Percentiles rank a stretch among this genome's conserved stretches.
phyloP scores from a whole-genome alignment of 2,329 filamentous ascomycete species.

The Alternaria dauci region DNA sequence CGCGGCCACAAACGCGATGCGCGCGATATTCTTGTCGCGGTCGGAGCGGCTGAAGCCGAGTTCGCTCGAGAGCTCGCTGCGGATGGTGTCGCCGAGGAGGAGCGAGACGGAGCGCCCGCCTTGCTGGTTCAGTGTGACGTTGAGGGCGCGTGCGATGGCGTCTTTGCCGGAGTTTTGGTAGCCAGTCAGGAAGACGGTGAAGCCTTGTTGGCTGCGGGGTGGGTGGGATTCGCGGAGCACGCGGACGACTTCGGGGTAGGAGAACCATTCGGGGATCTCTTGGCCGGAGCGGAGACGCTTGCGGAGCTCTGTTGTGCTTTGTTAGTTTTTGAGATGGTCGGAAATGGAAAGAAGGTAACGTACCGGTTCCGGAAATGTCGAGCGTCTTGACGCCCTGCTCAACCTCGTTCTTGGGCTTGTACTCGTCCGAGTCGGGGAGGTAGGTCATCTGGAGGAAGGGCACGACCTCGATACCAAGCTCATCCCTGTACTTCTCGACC shows the following conservation, averaged over 20 bases:
- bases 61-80: conserved; percentile 89
- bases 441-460: conserved; percentile 99
- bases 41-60: conserved; percentile 94
- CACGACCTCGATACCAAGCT: conserved; percentile 98
- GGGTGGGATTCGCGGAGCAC: conserved; percentile 97
- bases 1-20: conserved; percentile 94
- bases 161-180: conserved; percentile 98
- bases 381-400: conserved; percentile 79
- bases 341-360: conserved; percentile 4
- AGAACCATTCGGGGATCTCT: conserved; percentile 99
- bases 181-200: conserved; percentile 97
- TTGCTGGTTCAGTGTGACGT: conserved; percentile 98
- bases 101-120: conserved; percentile 93
- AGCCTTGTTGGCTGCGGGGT: conserved; percentile 87
- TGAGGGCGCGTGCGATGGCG: conserved; percentile 91
- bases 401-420: conserved; percentile 91
- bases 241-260: conserved; percentile 97
- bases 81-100: conserved; percentile 93
- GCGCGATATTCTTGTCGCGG: conserved; percentile 91
- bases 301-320: conserved; percentile 72
- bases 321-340: conserved; percentile 3
- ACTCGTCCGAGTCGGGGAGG: conserved; percentile 96
- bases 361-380: conserved; percentile 61
- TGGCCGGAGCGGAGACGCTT: conserved; percentile 88
- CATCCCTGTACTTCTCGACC: conserved; percentile 93